phyloP scores from a whole-genome alignment of 345 rosid species.

The Euphorbia pulcherrima region DNA sequence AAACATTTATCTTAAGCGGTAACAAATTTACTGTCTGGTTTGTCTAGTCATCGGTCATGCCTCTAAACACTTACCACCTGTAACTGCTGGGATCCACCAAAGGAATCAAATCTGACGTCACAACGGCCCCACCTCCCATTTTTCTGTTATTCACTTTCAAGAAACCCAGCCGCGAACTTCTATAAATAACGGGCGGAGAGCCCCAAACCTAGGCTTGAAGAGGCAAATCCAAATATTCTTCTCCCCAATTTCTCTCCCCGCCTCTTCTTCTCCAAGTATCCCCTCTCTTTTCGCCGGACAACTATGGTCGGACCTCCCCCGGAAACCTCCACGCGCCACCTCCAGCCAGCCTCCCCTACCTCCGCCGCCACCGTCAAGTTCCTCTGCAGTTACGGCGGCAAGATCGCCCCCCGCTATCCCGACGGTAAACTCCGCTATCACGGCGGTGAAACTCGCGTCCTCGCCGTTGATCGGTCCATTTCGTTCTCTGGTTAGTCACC shows the following conservation, averaged over 20 bases:
- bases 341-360: background rate
- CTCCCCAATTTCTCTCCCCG: background rate
- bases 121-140: background rate
- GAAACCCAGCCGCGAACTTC: background rate
- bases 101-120: constrained; percentile 9
- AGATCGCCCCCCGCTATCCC: constrained; percentile 72
- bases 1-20: too few relatives aligned
- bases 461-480: constrained; percentile 67
- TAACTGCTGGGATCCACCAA: background rate
- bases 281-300: background rate
- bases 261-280: too few relatives aligned
- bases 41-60: background rate
- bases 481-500: constrained; percentile 57
- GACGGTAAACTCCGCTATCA: constrained; percentile 84
- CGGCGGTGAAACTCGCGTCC: constrained; percentile 88
- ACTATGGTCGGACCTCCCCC: constrained; percentile 42
- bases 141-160: background rate
- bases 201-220: constrained; percentile 39
- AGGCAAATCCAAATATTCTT: constrained; percentile 14
- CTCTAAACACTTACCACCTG: background rate
- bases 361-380: constrained; percentile 51
- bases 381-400: constrained; percentile 87
- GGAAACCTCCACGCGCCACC: constrained; percentile 15
- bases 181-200: constrained; percentile 39
- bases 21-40: background rate